A percentile compares a stretch with the other conserved stretches of the same genome.
These are phyloP conservation scores for Trametes elegans DNA, from an alignment of 768 basidiomycete species.

Conservation along the genomic window DNA sequence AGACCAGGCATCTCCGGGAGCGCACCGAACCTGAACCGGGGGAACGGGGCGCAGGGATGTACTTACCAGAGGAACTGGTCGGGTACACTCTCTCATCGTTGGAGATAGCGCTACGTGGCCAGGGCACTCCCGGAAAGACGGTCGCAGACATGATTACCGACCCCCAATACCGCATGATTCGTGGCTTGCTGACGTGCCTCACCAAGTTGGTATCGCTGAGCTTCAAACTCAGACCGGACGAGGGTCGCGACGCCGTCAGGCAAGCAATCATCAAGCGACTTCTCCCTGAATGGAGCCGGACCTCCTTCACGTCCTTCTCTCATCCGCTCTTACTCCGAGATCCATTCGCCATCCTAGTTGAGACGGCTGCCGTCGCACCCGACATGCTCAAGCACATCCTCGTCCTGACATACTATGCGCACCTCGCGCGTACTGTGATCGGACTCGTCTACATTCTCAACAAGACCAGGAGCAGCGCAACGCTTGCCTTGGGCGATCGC, in stretches of 20 bases:
- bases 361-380: slow-evolving; percentile 86
- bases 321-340: slow-evolving; percentile 87
- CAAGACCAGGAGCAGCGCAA: slow-evolving; percentile 54
- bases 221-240: slow-evolving; percentile 68
- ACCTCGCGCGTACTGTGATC: slow-evolving; percentile 81
- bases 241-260: slow-evolving; percentile 72
- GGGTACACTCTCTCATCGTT: slow-evolving; percentile 84
- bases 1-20: slow-evolving; percentile 80
- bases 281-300: slow-evolving; percentile 88
- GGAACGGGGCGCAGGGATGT: slow-evolving; percentile 81
- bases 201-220: slow-evolving; percentile 62
- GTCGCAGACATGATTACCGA: slow-evolving; percentile 80
- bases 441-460: slow-evolving; percentile 81
- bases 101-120: slow-evolving; percentile 79
- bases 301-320: slow-evolving; percentile 78
- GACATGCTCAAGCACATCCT: slow-evolving; percentile 88
- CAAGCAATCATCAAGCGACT: slow-evolving; percentile 89
- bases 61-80: slow-evolving; percentile 88
- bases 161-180: slow-evolving; percentile 71
- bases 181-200: slow-evolving; percentile 71
- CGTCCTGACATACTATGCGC: slow-evolving; percentile 88
- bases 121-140: slow-evolving; percentile 43
- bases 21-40: slow-evolving; percentile 66
- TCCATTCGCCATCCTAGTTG: slow-evolving; percentile 86
- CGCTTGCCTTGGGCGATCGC: slow-evolving; percentile 45